Evolutionary conservation across 441 rosid species (phyloP), one percentile per base, ranked within the genome.

Genomic region (Bruguiera hainesii): DNA sequence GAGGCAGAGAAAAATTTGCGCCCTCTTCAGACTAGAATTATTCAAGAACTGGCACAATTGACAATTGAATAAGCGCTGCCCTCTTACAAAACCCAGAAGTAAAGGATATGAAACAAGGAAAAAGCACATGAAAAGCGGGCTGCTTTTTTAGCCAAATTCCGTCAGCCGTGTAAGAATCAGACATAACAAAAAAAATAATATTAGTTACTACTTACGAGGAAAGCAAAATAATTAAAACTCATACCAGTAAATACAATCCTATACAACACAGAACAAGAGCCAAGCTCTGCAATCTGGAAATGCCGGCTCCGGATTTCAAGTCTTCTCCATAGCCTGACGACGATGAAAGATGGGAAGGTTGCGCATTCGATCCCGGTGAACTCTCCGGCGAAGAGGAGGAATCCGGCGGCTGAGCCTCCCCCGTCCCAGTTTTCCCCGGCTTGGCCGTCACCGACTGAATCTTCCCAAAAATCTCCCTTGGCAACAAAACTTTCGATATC

Each of bases 401-500:
- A 61, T 67, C 84, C 4, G 86, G 94, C 18, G 93, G 80, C 61
- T 76, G 84, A 68, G 88, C 71, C 1, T 75, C 65, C 15, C 75
- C 78, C 30, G 64, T 42, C 28, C 50, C 73, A 13, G 65, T n/a
- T 65, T 56, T 78, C 18, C 76, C 85, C 5, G 83, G 81, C 62
- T 81, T 85, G 13, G 72, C 62, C 21, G 77, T 42, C 61, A 7
- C 42, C 58, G 69, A 28, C 16, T 71, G 68, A 59, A 71, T 80
- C 75, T 81, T 84, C 56, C 85, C 81, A 30, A 87, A 91, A 62
- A 84, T 55, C 63, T 91, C 97, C 62, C 76, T 89, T 2, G 96
- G 96, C 71, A 94, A 78, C 64, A 94, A 75, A 18, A 94, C 98
- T 63, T 69, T 81, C 20, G 97, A 94, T 21, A 91, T 84, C 31